Conservation (phyloP, 2,329 filamentous ascomycete genomes). For the Truncatella angustata region DNA sequence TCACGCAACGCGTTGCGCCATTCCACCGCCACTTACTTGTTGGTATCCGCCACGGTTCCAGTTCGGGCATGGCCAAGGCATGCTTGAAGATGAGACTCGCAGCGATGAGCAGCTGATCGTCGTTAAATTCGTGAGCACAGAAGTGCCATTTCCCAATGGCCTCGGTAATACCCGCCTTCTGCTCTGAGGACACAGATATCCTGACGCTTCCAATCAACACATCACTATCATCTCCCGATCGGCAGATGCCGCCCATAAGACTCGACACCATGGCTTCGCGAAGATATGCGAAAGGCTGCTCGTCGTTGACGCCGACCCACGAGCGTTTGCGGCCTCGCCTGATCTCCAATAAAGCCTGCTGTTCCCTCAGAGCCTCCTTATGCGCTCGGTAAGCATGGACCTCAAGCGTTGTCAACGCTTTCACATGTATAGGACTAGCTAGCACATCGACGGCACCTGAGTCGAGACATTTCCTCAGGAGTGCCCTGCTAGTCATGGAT, state of each 20-base stretch:
- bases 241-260: slow-evolving; percentile 87
- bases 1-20: no score
- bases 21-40: slow-evolving; percentile 64
- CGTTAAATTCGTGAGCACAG: slow-evolving; percentile 82
- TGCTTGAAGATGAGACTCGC: slow-evolving; percentile 89
- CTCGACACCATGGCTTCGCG: slow-evolving; percentile 91
- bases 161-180: slow-evolving; percentile 62
- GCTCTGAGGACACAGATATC: slow-evolving; percentile 65
- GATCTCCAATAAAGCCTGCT: slow-evolving; percentile 68
- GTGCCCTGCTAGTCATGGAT: slow-evolving; percentile 35
- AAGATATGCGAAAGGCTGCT: slow-evolving; percentile 84
- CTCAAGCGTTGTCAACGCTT: slow-evolving; percentile 72
- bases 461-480: slow-evolving; percentile 74
- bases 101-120: slow-evolving; percentile 86
- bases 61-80: slow-evolving; percentile 75
- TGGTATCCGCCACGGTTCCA: slow-evolving; percentile 77
- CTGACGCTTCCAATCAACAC: slow-evolving; percentile 62
- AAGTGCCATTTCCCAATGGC: slow-evolving; percentile 82
- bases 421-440: slow-evolving; percentile 71
- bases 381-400: slow-evolving; percentile 82
- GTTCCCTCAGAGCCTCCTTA: slow-evolving; percentile 72
- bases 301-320: slow-evolving; percentile 84
- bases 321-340: slow-evolving; percentile 80
- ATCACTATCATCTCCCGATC: slow-evolving; percentile 60
- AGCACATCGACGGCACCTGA: slow-evolving; percentile 85